Evolutionary conservation across 495 filamentous ascomycete genomes (phyloP).

Genomic region (Penicillium verhagenii): DNA sequence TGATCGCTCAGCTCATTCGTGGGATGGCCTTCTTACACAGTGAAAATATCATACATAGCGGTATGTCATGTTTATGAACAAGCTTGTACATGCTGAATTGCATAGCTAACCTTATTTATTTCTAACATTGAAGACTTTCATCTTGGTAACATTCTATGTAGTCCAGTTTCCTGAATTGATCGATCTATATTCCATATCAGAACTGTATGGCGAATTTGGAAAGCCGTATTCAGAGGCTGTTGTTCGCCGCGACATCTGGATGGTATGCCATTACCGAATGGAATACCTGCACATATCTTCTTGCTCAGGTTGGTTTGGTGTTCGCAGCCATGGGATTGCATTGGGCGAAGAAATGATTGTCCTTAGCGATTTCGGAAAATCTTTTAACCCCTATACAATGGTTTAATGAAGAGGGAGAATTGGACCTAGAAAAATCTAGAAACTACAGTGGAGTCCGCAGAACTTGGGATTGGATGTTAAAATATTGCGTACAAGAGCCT

Average conservation of each 20-base stretch:
- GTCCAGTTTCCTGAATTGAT: slow-evolving; percentile 17
- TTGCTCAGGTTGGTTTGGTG: slow-evolving; percentile 20
- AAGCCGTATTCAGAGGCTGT: slow-evolving; percentile 19
- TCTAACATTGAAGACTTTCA: slow-evolving; percentile 30
- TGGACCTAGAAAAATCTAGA: slow-evolving; percentile 10
- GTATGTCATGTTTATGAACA: slow-evolving; percentile 15
- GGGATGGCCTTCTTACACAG: slow-evolving; percentile 31
- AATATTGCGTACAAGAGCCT: slow-evolving; percentile 19
- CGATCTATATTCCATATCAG: slow-evolving; percentile 14
- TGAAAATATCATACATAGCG: slow-evolving; percentile 30
- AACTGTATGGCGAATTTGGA: slow-evolving; percentile 21
- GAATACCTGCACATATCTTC: slow-evolving; percentile 12
- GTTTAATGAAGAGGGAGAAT: slow-evolving; percentile 22
- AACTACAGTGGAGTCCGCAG: slow-evolving; percentile 6
- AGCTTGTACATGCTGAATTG: slow-evolving; percentile 1
- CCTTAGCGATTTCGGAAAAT: slow-evolving; percentile 28
- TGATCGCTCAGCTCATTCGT: slow-evolving; percentile 29
- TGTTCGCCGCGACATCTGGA: slow-evolving; percentile 23
- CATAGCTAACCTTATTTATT: slow-evolving; percentile 5
- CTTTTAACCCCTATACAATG: slow-evolving; percentile 20
- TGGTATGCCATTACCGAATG: slow-evolving; percentile 9
- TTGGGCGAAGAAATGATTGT: slow-evolving; percentile 10
- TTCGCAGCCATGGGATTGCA: slow-evolving; percentile 13
- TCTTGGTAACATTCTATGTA: slow-evolving; percentile 25
- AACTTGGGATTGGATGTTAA: slow-evolving; percentile 14